Evolutionary conservation across 1,139 yeast species (phyloP), one percentile per base, ranked within the genome.

Genomic region (Pneumocystis sp.): DNA sequence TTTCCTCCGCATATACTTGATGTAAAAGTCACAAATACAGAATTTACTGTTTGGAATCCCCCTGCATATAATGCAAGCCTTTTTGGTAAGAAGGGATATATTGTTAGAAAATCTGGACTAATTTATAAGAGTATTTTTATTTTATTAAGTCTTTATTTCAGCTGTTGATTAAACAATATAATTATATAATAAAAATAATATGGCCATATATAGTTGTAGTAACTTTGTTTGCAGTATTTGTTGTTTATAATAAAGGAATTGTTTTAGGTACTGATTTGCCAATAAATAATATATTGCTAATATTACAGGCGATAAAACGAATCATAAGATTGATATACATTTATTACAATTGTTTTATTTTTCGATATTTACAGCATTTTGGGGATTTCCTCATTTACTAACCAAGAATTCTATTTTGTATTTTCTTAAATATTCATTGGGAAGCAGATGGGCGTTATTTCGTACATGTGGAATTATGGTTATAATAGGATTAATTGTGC

Each of bases 301-400:
- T n/a, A 35, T 37, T n/a, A 7, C 31, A 68, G 95, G 95, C 0
- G 99, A 93, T 74, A 88, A 89, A 74, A 85, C 84, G 56, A 90
- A 93, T 73, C 99, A 93, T 74, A 78, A 79, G 61, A 80, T 86
- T 4, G 83, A 85, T 1, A 69, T 86, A 4, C 97, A 93, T 74
- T 63, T 86, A 2, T 90, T 87, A 2, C 99, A 93, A 74, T 70
- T 91, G 1, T 85, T 90, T 69, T 93, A 95, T 74, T 88, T 95
- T 72, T 76, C 82, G 50, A 73, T 83, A 1, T 89, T 89, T 72
- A 75, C 86, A 25, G 76, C 82, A 0, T 72, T 82, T 25, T 83
- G 90, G 71, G 83, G 93, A 1, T 76, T 83, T 73, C 96, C 96
- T 1, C 74, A 83, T 3, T 86, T 91, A 89, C 64, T 84, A 1